Percentiles rank a stretch among this genome's conserved stretches.
Evolutionary conservation across 2,329 filamentous ascomycete genomes (phyloP).

Genomic region (Colletotrichum sidae): DNA sequence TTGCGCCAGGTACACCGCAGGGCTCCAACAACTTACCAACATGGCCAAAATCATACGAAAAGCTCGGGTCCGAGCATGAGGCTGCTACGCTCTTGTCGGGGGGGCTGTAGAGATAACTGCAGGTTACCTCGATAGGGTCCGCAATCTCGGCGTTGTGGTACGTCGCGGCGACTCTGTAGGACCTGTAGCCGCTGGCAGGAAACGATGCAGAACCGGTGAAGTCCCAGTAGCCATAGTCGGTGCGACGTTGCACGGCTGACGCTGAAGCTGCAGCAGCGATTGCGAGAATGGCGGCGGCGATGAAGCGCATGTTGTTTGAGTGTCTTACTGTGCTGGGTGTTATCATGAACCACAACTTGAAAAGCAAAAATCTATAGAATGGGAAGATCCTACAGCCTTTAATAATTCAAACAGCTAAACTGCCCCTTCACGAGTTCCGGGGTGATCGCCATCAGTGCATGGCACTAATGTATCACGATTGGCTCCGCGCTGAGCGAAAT

Average conservation of each 20-base stretch:
- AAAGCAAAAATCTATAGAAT: no score
- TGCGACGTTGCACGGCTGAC: background rate
- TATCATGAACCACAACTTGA: no score
- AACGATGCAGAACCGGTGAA: constrained; percentile 15
- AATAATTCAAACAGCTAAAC: no score
- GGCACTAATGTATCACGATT: no score
- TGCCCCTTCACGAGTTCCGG: no score
- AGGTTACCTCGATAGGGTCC: constrained; percentile 11
- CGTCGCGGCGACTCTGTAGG: constrained; percentile 16
- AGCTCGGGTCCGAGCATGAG: constrained; percentile 20
- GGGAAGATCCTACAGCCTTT: no score
- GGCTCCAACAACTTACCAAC: constrained; percentile 1
- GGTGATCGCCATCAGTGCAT: no score
- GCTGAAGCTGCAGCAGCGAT: background rate
- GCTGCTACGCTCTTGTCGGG: constrained; percentile 9
- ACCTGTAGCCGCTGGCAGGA: constrained; percentile 16
- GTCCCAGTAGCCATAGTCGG: constrained; percentile 24
- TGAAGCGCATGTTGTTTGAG: no score
- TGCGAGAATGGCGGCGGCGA: no score
- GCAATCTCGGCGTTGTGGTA: constrained; percentile 12
- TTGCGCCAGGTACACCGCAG: background rate
- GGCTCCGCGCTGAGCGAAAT: no score
- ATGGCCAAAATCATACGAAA: constrained; percentile 20
- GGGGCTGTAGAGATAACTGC: constrained; percentile 23
- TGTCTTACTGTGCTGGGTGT: no score